Base-by-base conservation (phyloP, 2,329 filamentous ascomycete genomes). In the Drechslera avenae region DNA sequence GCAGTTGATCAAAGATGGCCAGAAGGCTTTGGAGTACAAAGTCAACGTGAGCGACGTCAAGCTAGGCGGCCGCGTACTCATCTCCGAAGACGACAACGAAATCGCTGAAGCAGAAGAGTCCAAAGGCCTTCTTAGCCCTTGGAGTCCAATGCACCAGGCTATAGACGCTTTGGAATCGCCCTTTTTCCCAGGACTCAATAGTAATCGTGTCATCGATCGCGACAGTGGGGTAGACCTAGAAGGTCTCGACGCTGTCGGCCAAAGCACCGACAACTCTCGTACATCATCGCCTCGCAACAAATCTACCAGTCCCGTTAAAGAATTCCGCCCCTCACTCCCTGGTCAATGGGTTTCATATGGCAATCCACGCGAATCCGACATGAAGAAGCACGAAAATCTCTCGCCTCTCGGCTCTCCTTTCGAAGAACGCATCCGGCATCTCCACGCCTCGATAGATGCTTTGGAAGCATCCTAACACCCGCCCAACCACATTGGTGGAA, bases 1-100 rank as follows among this genome's bases (percentile, higher is more conserved):
- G 68, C 87, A 89, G 56, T 81, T 99, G 36, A 96, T 99, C 71
- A 87, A 84, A 40, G 91, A 97, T 62, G 94, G 89, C 5, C 89
- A 86, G 67, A 93, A 90, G 68, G 94, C 94, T 0, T 81, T 99
- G 2, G 87, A 88, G 39, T 96, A 96, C 69, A 81, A 84, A 50
- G 90, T 97, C 19, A 83, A 83, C 23, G 83, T 89, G 7, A 89
- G 86, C 59, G 93, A 97, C 65, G 81, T 96, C 28, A 84, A 89
- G 63, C 77, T 97, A 3, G 91, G 91, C 10, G 91, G 91, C 0
- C 83, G 91, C 17, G 88, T 96, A 1, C 79, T 97, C 3, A 80
- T 83, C 2, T 80, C 82, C 0, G 89, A 93, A 56, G 88, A 92
- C 39, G 75, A 85, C 4, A 50, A 62, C 13, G 66, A 69, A 7